These are phyloP conservation scores for Mortierella sp. DNA, from an alignment of 371 early-diverging fungal species.

Conservation along the genomic window DNA sequence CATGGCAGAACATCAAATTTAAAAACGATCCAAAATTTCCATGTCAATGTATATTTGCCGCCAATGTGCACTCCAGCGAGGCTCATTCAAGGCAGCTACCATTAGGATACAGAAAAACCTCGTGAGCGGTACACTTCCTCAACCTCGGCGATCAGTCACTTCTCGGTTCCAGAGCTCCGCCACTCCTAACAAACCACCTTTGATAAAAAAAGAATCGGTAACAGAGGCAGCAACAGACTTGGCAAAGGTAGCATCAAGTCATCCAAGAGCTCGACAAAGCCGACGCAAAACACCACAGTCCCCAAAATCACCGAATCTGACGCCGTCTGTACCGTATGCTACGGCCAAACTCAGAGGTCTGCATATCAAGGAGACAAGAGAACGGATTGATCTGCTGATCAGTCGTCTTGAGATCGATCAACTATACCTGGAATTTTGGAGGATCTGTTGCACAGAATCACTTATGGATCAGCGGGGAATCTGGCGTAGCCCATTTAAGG, in stretches of 20 bases:
- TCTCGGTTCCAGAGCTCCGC: slow-evolving; percentile 1
- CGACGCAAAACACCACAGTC: neutral
- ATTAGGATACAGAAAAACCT: neutral
- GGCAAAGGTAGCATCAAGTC: neutral
- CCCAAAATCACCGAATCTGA: neutral
- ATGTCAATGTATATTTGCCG: slow-evolving; percentile 42
- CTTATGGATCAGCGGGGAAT: slow-evolving; percentile 34
- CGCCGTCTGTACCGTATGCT: neutral
- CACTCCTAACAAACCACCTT: neutral
- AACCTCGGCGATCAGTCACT: neutral
- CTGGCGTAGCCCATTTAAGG: slow-evolving; percentile 14
- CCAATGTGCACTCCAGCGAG: slow-evolving; percentile 24
- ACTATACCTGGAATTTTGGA: slow-evolving; percentile 47
- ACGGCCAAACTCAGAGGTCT: neutral
- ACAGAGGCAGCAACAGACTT: neutral
- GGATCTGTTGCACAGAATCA: slow-evolving; percentile 26
- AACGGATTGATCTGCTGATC: slow-evolving; percentile 20
- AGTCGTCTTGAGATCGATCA: slow-evolving; percentile 21
- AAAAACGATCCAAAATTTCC: neutral
- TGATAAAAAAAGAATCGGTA: neutral
- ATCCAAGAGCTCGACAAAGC: neutral
- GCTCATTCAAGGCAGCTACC: neutral
- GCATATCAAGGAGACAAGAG: neutral
- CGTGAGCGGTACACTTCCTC: neutral
- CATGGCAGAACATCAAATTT: neutral